Base-by-base conservation (phyloP, 2,329 filamentous ascomycete species). In the Metarhizium album region DNA sequence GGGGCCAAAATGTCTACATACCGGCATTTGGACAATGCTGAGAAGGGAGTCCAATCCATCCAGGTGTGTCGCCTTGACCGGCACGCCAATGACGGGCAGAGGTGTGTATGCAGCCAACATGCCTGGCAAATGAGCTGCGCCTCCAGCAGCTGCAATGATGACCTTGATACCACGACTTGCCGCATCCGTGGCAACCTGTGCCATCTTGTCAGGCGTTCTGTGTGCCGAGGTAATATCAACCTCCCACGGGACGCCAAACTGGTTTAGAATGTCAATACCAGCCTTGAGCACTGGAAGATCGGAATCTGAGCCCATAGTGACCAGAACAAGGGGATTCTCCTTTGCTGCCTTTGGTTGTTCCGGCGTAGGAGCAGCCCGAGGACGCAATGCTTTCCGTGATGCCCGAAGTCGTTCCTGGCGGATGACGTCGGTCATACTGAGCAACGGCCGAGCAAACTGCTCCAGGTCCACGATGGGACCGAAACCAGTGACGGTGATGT, bases 301-400 rank as follows among this genome's bases (percentile, higher is more conserved):
- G 9, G 83, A 87, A 69, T 89, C 84, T 1, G 87, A 91, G 37
- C 87, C 88, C 87, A 91, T 91, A 27, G 87, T 89, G 2, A 93
- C 79, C 13, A 86, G 80, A 2, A 93, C 83, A 1, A 87, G 66
- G 0, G 84, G 83, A 45, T 60, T 43, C 14, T 22, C 22, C 20
- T 43, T 23, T 59, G 37, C 63, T 60, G 38, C 54, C 40, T 5
- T 38, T 37, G 9, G 51, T 5, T 43, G 23, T 20, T 13, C 9
- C 49, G 53, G 45, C 53, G 53, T 20, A 58, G 47, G 35, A 38
- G 37, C 46, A 27, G 38, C 24, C 53, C 47, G 49, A 18, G 64
- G 72, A 16, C 67, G 72, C 42, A 72, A 60, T 42, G 62, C 63
- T 46, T 65, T 57, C 51, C 63, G 59, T 11, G 70, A 61, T 2